Evolutionary conservation across 2,329 filamentous ascomycete genomes (phyloP), one percentile per base, ranked within the genome.

Genomic region (Fusarium caatingaense): DNA sequence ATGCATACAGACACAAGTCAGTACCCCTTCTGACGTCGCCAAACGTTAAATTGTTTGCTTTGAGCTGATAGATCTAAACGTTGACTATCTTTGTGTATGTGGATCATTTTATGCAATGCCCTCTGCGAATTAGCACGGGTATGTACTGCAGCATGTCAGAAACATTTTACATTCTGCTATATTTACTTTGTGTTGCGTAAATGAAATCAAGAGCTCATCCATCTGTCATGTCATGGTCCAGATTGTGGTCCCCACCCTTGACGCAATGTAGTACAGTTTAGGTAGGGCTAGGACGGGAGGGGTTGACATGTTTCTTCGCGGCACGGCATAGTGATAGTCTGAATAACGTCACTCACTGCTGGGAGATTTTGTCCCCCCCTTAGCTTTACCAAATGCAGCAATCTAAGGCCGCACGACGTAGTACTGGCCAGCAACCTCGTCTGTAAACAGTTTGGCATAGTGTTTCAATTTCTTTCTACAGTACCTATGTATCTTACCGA

Each of bases 291-390:
- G 32, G 44, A 25, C 16, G 32, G 32, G 32, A 25, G 49, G 48
- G 49, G 49, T 20, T 23, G 15, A 27, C 23, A 51, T 51, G 49
- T 41, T 44, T 37, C 61, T 58, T 40, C 47, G 50, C 42, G 66
- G 67, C 57, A 57, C 53, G 42, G 49, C 20, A 42, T 30, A 37
- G 37, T 68, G 34, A 42, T 27, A 42, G 37, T 68, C 40, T 67
- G 49, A 59, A 59, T 54, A 64, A 70, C 67, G 66, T 70, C 67
- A 70, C 49, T 59, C 67, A 67, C 49, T 59, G 9, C 44, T 53
- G 44, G 9, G 44, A 48, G 42, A 34, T 34, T 59, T 45, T 37
- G 27, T 56, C 13, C 49, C 48, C 47, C 28, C 41, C 41, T 23
- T 34, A 55, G 61, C 50, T 54, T 69, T 69, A 42, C 65, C 27